Base-by-base conservation (phyloP, 2,329 filamentous ascomycete genomes). In the Colletotrichum tofieldiae region DNA sequence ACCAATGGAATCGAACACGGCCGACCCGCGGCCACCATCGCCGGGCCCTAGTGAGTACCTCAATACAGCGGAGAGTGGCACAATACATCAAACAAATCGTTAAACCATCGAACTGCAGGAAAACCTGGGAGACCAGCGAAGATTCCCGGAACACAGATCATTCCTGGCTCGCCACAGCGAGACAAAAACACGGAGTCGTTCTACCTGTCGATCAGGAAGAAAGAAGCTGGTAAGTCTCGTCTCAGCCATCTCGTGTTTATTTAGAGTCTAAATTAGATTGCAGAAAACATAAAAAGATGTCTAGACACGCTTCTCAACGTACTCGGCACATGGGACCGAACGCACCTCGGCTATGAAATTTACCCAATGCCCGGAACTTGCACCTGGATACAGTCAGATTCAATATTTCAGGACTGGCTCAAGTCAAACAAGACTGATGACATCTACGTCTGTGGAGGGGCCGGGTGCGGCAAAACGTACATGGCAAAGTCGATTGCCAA, bases 391-490 rank as follows among this genome's bases (percentile, higher is more conserved):
- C 67, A 68, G 9, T 58, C 68, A 1, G 58, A 73, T 16, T 7
- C 49, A 0, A 51, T 58, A 11, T 76, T 77, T 49, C 73, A 67
- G 14, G 55, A 55, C 16, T 78, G 77, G 75, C 39, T 73, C 26
- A 67, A 66, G 5, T 73, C 73, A 29, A 59, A 60, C 12, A 52
- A 29, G 1, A 69, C 73, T 9, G 70, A 65, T 2, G 72, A 70
- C 2, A 43, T 77, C 1, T 73, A 74, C 12, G 71, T 76, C 9
- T 37, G 63, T 5, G 76, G 75, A 3, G 45, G 32, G 1, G 60
- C 75, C 1, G 76, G 76, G 1, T 67, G 65, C 18, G 77, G 77
- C 3, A 78, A 78, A 60, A 75, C 77, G 3, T 69, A 77, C 12
- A 49, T 77, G 14, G 76, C 76, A 47, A 75, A 74, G 35, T 73